Evolutionary conservation across 495 filamentous ascomycete genomes (phyloP).

Genomic region (Trypethelium eluteriae): DNA sequence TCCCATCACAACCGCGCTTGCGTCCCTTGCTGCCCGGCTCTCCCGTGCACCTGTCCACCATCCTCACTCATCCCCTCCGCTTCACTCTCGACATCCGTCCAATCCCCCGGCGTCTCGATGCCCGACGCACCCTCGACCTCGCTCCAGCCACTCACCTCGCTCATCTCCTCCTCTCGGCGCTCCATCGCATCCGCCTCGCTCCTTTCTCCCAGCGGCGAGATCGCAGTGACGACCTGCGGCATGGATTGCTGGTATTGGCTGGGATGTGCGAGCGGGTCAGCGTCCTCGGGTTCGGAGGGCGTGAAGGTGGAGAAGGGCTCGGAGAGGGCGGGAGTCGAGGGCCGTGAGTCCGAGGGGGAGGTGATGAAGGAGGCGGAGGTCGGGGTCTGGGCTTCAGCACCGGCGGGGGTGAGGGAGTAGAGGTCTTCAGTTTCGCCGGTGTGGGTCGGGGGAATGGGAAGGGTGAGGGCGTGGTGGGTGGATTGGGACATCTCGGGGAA

Average conservation of each 20-base stretch:
- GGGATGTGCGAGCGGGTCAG: background rate
- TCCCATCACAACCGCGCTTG: background rate
- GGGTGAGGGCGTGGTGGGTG: background rate
- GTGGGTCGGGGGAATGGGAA: background rate
- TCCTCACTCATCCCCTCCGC: conserved; percentile 6
- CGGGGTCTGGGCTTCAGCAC: background rate
- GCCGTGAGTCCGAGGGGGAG: background rate
- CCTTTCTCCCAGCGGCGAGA: conserved; percentile 3
- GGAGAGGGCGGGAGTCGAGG: background rate
- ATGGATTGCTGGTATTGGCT: background rate
- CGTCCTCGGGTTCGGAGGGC: background rate
- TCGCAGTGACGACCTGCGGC: background rate
- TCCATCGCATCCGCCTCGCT: conserved; percentile 1
- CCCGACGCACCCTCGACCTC: conserved; percentile 13
- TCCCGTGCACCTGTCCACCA: background rate
- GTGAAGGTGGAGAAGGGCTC: background rate
- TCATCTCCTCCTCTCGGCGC: conserved; percentile 3
- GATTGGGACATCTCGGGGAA: background rate
- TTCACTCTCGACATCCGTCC: conserved; percentile 4
- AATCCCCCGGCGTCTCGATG: conserved; percentile 7
- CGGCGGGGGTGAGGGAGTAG: background rate
- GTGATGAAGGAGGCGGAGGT: conserved; percentile 2
- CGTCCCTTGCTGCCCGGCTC: background rate
- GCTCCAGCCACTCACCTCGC: background rate
- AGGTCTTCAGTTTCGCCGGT: conserved; percentile 6